Conservation (phyloP, 306 rosid genomes). For the Heteromeles arbutifolia region DNA sequence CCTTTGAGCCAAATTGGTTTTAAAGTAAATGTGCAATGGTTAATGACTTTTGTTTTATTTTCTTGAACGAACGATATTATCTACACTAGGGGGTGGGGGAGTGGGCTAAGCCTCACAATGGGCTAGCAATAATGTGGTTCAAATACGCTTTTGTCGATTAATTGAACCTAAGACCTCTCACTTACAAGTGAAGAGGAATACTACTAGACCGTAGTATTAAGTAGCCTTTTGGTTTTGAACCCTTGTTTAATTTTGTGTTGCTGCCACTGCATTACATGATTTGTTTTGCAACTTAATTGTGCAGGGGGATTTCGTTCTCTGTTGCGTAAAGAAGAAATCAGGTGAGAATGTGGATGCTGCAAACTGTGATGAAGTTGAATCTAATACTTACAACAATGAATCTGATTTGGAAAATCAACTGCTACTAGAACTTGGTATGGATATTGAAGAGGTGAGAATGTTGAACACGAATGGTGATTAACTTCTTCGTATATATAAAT, state of each 20-base stretch:
- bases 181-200: no score
- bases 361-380: conserved; percentile 21
- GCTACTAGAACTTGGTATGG: neutral
- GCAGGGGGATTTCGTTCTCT: conserved; percentile 45
- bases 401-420: conserved; percentile 10
- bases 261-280: neutral
- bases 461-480: conserved; percentile 1
- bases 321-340: conserved; percentile 30
- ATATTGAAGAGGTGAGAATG: conserved; percentile 29
- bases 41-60: no score
- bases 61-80: no score
- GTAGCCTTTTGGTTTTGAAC: neutral
- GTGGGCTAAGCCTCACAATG: no score
- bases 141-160: no score
- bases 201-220: no score
- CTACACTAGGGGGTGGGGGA: no score
- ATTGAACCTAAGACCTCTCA: no score
- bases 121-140: no score
- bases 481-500: neutral
- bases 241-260: neutral
- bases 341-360: conserved; percentile 7
- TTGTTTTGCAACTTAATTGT: conserved; percentile 4
- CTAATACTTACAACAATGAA: conserved; percentile 5
- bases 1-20: neutral
- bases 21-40: neutral